Percentiles rank a stretch among this genome's conserved stretches.
These are phyloP conservation scores for Xylaria telfairii DNA, from an alignment of 495 filamentous ascomycete species.

Conservation along the genomic window DNA sequence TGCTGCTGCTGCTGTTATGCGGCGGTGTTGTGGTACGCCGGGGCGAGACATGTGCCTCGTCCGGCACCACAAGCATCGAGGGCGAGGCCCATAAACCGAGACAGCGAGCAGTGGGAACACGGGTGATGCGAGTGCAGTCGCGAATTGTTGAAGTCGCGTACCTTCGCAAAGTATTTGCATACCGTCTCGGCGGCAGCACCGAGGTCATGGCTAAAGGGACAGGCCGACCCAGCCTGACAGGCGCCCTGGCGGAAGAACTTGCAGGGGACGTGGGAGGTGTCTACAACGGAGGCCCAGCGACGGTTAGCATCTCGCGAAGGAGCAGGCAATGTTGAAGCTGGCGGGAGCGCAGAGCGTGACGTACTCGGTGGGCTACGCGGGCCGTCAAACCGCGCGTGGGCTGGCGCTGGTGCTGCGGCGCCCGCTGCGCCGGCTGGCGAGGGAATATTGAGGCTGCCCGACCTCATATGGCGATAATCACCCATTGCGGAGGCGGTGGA, in stretches of 20 bases:
- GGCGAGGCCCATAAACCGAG: neutral
- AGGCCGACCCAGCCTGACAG: constrained; percentile 94
- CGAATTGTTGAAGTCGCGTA: constrained; percentile 47
- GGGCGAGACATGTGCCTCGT: constrained; percentile 1
- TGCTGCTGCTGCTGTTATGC: neutral
- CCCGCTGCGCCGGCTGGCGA: constrained; percentile 44
- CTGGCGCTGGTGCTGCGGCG: constrained; percentile 49
- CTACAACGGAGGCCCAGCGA: constrained; percentile 52
- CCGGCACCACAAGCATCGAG: neutral
- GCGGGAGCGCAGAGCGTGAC: constrained; percentile 30
- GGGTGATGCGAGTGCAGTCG: neutral
- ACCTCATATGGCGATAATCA: constrained; percentile 60
- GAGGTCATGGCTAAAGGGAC: constrained; percentile 93
- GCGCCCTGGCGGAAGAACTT: constrained; percentile 97
- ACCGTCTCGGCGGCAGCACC: constrained; percentile 79
- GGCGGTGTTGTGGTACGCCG: constrained; percentile 2
- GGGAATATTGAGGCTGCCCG: constrained; percentile 60
- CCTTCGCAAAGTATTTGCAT: constrained; percentile 99
- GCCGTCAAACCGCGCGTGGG: constrained; percentile 62
- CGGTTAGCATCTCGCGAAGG: constrained; percentile 12
- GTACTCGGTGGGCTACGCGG: constrained; percentile 85
- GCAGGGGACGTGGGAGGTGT: constrained; percentile 97
- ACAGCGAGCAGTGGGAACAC: neutral
- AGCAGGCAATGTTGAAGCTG: constrained; percentile 20
- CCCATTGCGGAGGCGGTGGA: constrained; percentile 44